A percentile compares a stretch with the other conserved stretches of the same genome.
Evolutionary conservation across 352 stramenopile genomes (phyloP).

Genomic region (Pythium apleroticum): DNA sequence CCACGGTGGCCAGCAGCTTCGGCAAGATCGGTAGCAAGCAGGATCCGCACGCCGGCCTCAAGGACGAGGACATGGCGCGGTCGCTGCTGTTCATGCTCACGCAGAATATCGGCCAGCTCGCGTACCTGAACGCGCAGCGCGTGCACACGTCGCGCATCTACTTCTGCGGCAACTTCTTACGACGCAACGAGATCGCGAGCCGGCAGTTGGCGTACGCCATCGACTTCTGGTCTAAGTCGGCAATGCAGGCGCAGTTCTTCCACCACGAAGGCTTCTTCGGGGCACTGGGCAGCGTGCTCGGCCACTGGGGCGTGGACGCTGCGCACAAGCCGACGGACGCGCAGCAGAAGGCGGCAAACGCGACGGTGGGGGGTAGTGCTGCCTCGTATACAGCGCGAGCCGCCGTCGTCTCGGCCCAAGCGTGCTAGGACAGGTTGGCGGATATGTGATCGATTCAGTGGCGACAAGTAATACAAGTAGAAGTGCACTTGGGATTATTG

Average conservation of each 20-base stretch:
- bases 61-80: conserved; percentile 93
- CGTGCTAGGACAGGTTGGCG: background rate
- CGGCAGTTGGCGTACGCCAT: conserved; percentile 92
- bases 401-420: background rate
- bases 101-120: conserved; percentile 96
- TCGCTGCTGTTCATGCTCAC: conserved; percentile 98
- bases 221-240: conserved; percentile 96
- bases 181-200: conserved; percentile 93
- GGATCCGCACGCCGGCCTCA: conserved; percentile 36
- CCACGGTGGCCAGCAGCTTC: conserved; percentile 95
- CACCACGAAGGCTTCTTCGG: conserved; percentile 98
- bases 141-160: conserved; percentile 93
- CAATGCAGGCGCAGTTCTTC: conserved; percentile 91
- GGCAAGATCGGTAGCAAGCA: conserved; percentile 88
- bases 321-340: background rate
- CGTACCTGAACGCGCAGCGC: conserved; percentile 95
- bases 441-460: background rate
- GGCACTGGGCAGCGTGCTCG: conserved; percentile 79
- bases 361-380: background rate
- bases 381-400: background rate
- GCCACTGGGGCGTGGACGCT: conserved; percentile 16
- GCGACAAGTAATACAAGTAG: background rate
- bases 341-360: background rate
- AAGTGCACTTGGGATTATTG: background rate
- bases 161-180: conserved; percentile 96